Conservation (phyloP, 2,329 filamentous ascomycete genomes). For the Scedosporium aurantiacum region DNA sequence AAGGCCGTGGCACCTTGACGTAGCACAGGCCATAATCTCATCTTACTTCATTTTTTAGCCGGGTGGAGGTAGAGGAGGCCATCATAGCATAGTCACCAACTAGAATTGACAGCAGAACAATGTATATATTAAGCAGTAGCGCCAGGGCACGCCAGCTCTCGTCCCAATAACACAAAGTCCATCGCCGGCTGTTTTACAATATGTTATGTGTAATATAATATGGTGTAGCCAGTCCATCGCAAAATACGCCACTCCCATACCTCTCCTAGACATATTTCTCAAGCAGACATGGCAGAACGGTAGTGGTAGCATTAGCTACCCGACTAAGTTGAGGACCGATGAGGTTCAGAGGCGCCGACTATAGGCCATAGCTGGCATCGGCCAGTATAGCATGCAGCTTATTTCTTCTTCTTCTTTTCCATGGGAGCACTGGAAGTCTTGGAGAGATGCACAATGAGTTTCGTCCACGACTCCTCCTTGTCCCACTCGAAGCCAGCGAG, state of each 20-base stretch:
- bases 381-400: conserved; percentile 21
- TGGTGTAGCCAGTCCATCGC: not conserved
- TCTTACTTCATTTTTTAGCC: not conserved
- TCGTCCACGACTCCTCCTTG: conserved; percentile 81
- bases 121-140: not conserved
- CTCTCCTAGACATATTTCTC: not conserved
- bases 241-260: not conserved
- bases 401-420: conserved; percentile 56
- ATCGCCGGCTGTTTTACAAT: not conserved
- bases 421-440: conserved; percentile 46
- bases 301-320: no score
- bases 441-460: conserved; percentile 71
- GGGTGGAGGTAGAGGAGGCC: not conserved
- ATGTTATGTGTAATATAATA: not conserved
- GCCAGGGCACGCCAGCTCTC: not conserved
- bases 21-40: not conserved
- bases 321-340: not conserved
- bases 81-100: not conserved
- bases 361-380: conserved; percentile 6
- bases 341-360: not conserved
- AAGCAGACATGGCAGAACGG: not conserved
- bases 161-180: not conserved
- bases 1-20: no score
- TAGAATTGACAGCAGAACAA: not conserved
- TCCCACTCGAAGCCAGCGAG: conserved; percentile 96